These are phyloP conservation scores for Friedmanniomyces simplex DNA, from an alignment of 495 filamentous ascomycete species.

Conservation along the genomic window DNA sequence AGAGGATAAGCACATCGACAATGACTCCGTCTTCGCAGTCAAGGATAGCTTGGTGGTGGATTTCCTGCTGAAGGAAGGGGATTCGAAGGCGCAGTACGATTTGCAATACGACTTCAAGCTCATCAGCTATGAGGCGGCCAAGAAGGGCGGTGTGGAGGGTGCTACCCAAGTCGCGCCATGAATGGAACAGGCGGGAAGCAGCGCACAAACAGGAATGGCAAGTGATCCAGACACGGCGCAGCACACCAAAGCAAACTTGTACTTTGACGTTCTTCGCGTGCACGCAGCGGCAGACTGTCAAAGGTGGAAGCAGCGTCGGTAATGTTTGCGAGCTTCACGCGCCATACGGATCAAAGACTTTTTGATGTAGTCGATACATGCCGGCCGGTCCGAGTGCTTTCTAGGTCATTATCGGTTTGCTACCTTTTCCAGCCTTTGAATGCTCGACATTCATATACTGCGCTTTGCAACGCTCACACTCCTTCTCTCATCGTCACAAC, in stretches of 20 bases:
- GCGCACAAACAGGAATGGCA: background rate
- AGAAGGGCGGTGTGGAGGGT: slow-evolving; percentile 24
- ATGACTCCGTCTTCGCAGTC: slow-evolving; percentile 68
- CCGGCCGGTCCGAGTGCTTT: background rate
- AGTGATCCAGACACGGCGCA: no score
- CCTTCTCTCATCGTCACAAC: no score
- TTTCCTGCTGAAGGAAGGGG: slow-evolving; percentile 49
- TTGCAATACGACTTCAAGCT: slow-evolving; percentile 52
- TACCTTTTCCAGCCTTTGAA: background rate
- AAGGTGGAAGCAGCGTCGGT: no score
- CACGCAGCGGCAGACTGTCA: no score
- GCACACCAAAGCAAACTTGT: no score
- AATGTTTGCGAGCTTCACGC: no score
- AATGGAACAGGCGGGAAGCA: background rate
- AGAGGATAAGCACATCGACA: slow-evolving; percentile 47
- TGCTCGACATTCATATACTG: background rate
- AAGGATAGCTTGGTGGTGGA: slow-evolving; percentile 64
- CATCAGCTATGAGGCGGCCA: slow-evolving; percentile 25
- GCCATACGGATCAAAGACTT: no score
- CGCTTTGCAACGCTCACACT: no score
- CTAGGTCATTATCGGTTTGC: background rate
- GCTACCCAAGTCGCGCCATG: slow-evolving; percentile 1
- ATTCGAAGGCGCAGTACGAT: slow-evolving; percentile 57
- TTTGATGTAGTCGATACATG: background rate
- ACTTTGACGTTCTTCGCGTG: no score